Base-by-base conservation (phyloP, 192 early-diverging fungal species). In the Coemansia sp. region DNA sequence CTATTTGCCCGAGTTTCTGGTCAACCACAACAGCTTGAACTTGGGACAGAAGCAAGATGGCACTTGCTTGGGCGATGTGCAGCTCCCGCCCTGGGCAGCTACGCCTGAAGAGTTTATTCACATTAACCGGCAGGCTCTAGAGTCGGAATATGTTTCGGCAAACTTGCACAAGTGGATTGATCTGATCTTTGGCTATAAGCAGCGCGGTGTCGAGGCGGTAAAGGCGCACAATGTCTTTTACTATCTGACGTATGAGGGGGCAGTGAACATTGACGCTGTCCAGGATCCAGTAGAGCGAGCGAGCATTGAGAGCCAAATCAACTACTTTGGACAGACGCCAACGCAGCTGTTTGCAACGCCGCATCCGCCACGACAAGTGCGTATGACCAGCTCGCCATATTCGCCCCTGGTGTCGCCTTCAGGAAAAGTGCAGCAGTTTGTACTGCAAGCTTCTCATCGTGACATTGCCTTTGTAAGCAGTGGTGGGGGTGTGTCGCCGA, bases 261-360 rank as follows among this genome's bases (percentile, higher is more conserved):
- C 92, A n/a, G 90, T 97, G 50, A 88, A 94, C 75, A 69, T 97
- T 47, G 93, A 96, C 62, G 68, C 84, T 3, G 88, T 97, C 31
- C 83, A 84, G 31, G 93, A 97, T 64, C 88, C 90, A 3, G 78
- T 96, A 21, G 93, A 97, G 65, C 84, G 91, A 39, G 82, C 84
- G 12, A 89, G 92, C 6, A 91, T 92, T 12, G 92, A 92, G 47
- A 93, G 91, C 52, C 91, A 93, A 58, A 97, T 97, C 56, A 85
- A 96, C 68, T 93, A 97, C 75, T 97, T 97, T 86, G 95, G 95
- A 6, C 95, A 97, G 70, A 97, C 95, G 2, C 93, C 95, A 11
- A 80, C 85, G 10, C 91, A 94, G 60, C 66, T 97, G 50, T 95
- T 97, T 55, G 86, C 82, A 43, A 83, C 81, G 62, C 90, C 93